These are phyloP conservation scores for Teratosphaeria nubilosa DNA, from an alignment of 2,329 filamentous ascomycete species.

Conservation along the genomic window DNA sequence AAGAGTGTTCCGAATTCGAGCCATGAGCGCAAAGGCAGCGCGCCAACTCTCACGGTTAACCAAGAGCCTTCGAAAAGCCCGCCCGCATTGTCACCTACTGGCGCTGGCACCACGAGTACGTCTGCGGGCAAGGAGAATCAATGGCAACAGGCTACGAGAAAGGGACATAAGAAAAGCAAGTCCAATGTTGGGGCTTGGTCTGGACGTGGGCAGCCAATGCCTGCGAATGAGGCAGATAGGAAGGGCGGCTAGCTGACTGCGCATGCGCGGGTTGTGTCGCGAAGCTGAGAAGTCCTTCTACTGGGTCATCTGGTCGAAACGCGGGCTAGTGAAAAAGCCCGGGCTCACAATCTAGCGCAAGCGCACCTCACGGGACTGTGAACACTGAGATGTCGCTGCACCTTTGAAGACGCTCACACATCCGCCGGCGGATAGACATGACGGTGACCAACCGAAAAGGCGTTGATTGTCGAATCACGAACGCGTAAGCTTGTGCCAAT, in stretches of 20 bases:
- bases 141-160: slow-evolving; percentile 16
- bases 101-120: not conserved
- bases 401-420: not conserved
- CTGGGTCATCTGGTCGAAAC: not conserved
- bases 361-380: not conserved
- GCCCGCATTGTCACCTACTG: not conserved
- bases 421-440: too few species aligned
- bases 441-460: too few species aligned
- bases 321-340: not conserved
- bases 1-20: not conserved
- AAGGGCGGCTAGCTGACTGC: slow-evolving; percentile 19
- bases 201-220: slow-evolving; percentile 27
- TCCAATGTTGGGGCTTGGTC: slow-evolving; percentile 8
- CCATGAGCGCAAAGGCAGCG: slow-evolving; percentile 18
- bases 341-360: too few species aligned
- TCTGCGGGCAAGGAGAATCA: slow-evolving; percentile 1
- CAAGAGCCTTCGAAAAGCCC: slow-evolving; percentile 6
- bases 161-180: slow-evolving; percentile 22
- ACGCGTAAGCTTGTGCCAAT: too few species aligned
- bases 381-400: not conserved
- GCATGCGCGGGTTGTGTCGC: not conserved
- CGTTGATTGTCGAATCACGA: too few species aligned
- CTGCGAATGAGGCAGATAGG: slow-evolving; percentile 31
- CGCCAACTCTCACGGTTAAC: slow-evolving; percentile 7
- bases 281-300: not conserved